Evolutionary conservation across 345 rosid genomes (phyloP).

Genomic region (Cardamine resedifolia): DNA sequence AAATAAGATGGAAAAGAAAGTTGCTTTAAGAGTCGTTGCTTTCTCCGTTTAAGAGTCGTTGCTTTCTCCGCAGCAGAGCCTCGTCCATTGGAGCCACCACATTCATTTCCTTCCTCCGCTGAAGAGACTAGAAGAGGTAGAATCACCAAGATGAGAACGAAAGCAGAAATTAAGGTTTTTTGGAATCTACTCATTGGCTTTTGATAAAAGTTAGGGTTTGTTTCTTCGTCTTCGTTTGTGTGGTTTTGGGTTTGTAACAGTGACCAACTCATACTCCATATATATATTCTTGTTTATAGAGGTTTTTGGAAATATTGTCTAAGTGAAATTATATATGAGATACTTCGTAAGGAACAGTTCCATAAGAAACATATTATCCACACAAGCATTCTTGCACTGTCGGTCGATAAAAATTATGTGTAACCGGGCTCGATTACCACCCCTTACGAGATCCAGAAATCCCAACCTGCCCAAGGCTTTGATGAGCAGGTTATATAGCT

Average conservation of each 20-base stretch:
- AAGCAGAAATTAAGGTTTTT: constrained; percentile 9
- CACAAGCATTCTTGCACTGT: too few relatives aligned
- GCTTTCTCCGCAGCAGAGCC: constrained; percentile 15
- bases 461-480: not conserved
- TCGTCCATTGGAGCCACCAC: constrained; percentile 17
- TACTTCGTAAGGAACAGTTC: too few relatives aligned
- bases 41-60: constrained; percentile 43
- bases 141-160: not conserved
- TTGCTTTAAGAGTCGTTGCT: too few relatives aligned
- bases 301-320: not conserved
- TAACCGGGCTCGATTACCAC: not conserved
- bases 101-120: constrained; percentile 24
- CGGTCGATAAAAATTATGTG: not conserved
- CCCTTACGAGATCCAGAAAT: not conserved
- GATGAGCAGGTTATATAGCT: not conserved
- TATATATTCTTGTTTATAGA: constrained; percentile 3
- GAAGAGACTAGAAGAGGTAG: constrained; percentile 29
- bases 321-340: too few relatives aligned
- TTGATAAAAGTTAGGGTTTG: constrained; percentile 17
- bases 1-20: constrained; percentile 52
- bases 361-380: too few relatives aligned
- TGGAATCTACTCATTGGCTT: constrained; percentile 23
- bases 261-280: constrained; percentile 16
- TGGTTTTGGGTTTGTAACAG: constrained; percentile 16
- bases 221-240: not conserved